Evolutionary conservation across 2,329 filamentous ascomycete genomes (phyloP).

Genomic region (Ceratocystis albifundus): DNA sequence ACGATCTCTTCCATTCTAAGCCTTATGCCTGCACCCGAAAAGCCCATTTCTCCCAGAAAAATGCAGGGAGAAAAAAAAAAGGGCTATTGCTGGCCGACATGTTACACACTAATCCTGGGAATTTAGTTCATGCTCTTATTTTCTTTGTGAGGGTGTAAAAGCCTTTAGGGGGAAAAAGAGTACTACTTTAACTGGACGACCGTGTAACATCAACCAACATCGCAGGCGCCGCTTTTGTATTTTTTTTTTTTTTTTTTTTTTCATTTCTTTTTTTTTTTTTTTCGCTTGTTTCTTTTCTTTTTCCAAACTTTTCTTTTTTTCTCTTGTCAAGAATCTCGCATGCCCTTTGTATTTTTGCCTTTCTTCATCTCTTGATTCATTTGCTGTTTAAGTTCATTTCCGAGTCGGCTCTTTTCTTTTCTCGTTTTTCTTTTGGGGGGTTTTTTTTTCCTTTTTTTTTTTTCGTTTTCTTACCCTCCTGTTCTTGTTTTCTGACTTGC

Average conservation of each 20-base stretch:
- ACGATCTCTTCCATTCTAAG: background rate
- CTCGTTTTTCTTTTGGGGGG: background rate
- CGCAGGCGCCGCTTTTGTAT: background rate
- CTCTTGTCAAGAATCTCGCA: background rate
- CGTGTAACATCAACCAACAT: background rate
- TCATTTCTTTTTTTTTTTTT: background rate
- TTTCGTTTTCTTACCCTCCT: slow-evolving; percentile 1
- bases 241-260: background rate
- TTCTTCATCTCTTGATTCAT: background rate
- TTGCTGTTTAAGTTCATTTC: background rate
- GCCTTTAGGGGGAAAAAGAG: background rate
- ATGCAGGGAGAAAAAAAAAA: background rate
- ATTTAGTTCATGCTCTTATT: background rate
- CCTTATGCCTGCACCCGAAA: no score
- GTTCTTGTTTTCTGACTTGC: background rate
- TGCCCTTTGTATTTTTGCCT: background rate
- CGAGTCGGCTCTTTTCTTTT: background rate
- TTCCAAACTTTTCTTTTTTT: background rate
- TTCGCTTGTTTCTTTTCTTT: background rate
- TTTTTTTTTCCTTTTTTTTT: background rate
- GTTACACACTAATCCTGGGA: background rate
- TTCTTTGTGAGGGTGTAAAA: slow-evolving; percentile 4
- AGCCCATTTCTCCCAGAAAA: background rate
- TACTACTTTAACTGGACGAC: slow-evolving; percentile 5
- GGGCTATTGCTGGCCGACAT: background rate